phyloP scores from a whole-genome alignment of 2,329 filamentous ascomycete species.

The Epichloe festucae region DNA sequence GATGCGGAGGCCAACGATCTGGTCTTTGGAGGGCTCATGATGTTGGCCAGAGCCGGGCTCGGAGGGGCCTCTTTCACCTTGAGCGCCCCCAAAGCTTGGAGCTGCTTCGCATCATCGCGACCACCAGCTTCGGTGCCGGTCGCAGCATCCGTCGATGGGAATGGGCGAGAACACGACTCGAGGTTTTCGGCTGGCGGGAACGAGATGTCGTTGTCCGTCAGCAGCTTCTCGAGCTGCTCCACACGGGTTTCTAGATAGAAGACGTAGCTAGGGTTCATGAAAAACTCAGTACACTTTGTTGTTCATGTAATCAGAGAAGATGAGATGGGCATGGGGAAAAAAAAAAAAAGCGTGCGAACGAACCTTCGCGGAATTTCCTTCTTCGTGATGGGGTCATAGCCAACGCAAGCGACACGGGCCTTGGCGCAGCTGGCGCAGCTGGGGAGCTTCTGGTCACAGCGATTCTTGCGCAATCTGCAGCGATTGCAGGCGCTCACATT shows the following conservation, averaged over 20 bases:
- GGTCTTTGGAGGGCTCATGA: constrained; percentile 65
- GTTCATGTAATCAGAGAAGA: neutral
- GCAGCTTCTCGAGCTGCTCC: constrained; percentile 65
- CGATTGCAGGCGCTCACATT: constrained; percentile 93
- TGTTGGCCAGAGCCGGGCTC: constrained; percentile 49
- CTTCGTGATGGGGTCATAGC: constrained; percentile 94
- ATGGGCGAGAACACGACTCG: constrained; percentile 41
- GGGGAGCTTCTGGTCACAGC: constrained; percentile 85
- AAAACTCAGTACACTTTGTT: neutral
- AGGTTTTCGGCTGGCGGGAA: constrained; percentile 63
- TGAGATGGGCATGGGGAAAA: too few relatives aligned
- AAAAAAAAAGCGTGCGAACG: constrained; percentile 41
- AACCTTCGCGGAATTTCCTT: constrained; percentile 86
- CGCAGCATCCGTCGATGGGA: constrained; percentile 25
- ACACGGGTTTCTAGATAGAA: constrained; percentile 87
- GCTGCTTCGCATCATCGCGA: too few relatives aligned
- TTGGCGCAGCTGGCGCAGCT: constrained; percentile 89
- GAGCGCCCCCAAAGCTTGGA: constrained; percentile 4
- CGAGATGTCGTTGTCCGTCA: constrained; percentile 54
- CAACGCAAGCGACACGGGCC: constrained; percentile 80
- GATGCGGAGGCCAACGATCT: constrained; percentile 75
- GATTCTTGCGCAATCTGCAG: constrained; percentile 83
- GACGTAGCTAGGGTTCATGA: constrained; percentile 57
- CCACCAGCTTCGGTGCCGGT: too few relatives aligned
- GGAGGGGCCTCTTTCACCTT: constrained; percentile 22